Conservation (phyloP, 331 rosid genomes). For the Malus hybrid region DNA sequence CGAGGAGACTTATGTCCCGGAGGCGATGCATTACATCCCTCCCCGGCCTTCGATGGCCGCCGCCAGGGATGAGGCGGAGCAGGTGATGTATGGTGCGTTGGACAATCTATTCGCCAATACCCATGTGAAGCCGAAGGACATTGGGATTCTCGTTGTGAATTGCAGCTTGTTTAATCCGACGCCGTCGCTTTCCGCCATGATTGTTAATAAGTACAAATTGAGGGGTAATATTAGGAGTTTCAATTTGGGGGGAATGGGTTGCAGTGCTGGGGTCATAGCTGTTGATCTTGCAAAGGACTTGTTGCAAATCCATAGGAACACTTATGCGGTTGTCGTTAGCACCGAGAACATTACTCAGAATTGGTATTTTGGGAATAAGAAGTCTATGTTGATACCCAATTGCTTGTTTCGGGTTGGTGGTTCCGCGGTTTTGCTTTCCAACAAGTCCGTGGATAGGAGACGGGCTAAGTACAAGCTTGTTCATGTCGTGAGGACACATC, state of each 20-base stretch:
- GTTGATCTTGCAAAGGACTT: conserved; percentile 56
- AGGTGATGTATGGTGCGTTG: conserved; percentile 55
- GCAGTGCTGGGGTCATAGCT: conserved; percentile 66
- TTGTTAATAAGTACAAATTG: conserved; percentile 47
- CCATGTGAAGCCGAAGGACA: conserved; percentile 31
- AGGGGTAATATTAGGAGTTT: conserved; percentile 53
- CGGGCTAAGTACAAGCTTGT: conserved; percentile 53
- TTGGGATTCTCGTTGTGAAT: conserved; percentile 6
- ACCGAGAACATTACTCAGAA: conserved; percentile 65
- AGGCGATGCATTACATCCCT: conserved; percentile 49
- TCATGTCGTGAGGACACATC: conserved; percentile 52
- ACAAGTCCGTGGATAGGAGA: conserved; percentile 33
- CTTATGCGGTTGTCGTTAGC: conserved; percentile 53
- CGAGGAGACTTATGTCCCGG: conserved; percentile 55
- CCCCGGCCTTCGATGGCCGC: conserved; percentile 48
- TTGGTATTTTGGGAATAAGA: conserved; percentile 17
- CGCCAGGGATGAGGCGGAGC: conserved; percentile 46
- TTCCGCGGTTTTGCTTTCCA: conserved; percentile 38
- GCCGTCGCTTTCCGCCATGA: conserved; percentile 57
- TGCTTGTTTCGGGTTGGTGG: conserved; percentile 61
- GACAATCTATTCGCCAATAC: conserved; percentile 36
- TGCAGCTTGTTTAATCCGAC: conserved; percentile 63
- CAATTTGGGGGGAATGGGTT: conserved; percentile 63
- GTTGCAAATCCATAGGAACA: conserved; percentile 49
- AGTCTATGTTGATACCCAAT: neutral